A percentile compares a stretch with the other conserved stretches of the same genome.
Evolutionary conservation across 345 rosid genomes (phyloP).

Genomic region (Murraya paniculata): DNA sequence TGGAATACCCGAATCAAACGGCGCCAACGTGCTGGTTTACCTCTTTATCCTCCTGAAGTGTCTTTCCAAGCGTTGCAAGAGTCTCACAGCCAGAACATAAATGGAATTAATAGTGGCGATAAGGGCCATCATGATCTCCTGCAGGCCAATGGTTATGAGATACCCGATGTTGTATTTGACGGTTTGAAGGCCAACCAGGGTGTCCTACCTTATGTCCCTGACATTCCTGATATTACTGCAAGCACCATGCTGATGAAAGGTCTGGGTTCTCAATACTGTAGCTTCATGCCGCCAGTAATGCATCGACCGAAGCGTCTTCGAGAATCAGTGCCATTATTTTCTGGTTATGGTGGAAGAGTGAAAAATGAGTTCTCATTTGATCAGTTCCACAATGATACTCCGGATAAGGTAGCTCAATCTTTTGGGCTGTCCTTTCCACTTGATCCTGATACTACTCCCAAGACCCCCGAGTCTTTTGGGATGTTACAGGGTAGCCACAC

Average conservation of each 20-base stretch:
- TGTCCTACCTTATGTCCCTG: constrained; percentile 56
- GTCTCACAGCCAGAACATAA: constrained; percentile 40
- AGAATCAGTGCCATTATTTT: constrained; percentile 46
- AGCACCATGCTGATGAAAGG: constrained; percentile 64
- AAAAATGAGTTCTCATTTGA: constrained; percentile 53
- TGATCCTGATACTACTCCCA: constrained; percentile 50
- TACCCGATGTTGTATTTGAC: constrained; percentile 68
- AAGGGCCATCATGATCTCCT: constrained; percentile 55
- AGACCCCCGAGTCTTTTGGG: constrained; percentile 45
- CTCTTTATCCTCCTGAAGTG: constrained; percentile 88
- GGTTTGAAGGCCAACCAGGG: constrained; percentile 51
- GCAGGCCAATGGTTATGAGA: constrained; percentile 51
- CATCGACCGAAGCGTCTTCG: constrained; percentile 61
- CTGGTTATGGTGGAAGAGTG: constrained; percentile 40
- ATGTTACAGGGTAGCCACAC: constrained; percentile 69
- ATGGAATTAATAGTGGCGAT: constrained; percentile 33
- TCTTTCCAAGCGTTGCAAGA: constrained; percentile 60
- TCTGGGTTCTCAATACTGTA: constrained; percentile 48
- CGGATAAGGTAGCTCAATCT: constrained; percentile 42
- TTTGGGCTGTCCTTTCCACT: constrained; percentile 47
- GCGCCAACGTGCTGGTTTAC: constrained; percentile 91
- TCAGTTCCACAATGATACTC: constrained; percentile 41
- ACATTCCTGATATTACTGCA: constrained; percentile 53
- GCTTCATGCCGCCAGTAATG: constrained; percentile 48
- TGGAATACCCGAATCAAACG: constrained; percentile 98